These are phyloP conservation scores for Russula earlei DNA, from an alignment of 768 basidiomycete genomes.

Conservation along the genomic window DNA sequence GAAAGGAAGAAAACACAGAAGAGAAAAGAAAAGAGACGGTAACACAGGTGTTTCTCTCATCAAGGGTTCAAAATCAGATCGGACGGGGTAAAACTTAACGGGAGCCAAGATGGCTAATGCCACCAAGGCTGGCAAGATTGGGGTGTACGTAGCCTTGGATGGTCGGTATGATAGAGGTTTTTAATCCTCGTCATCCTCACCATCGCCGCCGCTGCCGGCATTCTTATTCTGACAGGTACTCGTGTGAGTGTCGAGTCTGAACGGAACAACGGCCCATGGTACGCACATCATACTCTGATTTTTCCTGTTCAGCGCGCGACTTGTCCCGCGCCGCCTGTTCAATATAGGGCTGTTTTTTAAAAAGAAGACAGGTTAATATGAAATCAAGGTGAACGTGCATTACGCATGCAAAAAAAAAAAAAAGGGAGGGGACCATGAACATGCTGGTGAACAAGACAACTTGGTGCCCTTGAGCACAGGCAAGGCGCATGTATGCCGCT, in stretches of 20 bases:
- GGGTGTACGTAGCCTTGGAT: neutral
- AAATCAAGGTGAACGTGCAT: neutral
- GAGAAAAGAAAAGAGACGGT: neutral
- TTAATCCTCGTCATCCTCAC: constrained; percentile 40
- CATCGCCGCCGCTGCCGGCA: constrained; percentile 31
- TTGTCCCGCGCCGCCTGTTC: constrained; percentile 86
- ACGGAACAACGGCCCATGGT: neutral
- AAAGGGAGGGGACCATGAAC: constrained; percentile 19
- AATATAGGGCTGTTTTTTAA: constrained; percentile 60
- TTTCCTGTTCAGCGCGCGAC: constrained; percentile 75
- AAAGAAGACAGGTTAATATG: neutral
- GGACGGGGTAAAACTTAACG: constrained; percentile 8
- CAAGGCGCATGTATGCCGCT: constrained; percentile 4
- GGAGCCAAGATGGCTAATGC: neutral
- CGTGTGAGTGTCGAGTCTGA: neutral
- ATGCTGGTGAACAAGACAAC: neutral
- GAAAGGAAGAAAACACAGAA: neutral
- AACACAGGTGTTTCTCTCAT: constrained; percentile 8
- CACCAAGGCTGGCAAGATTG: neutral
- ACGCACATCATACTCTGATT: constrained; percentile 39
- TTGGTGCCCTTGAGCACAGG: neutral
- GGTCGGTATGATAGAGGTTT: neutral
- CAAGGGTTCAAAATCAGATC: constrained; percentile 10
- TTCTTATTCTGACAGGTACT: constrained; percentile 28
- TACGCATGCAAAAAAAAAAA: constrained; percentile 16